Base-by-base conservation (phyloP, 129 eudicot genomes). In the Rutidosis leptorrhynchoides region DNA sequence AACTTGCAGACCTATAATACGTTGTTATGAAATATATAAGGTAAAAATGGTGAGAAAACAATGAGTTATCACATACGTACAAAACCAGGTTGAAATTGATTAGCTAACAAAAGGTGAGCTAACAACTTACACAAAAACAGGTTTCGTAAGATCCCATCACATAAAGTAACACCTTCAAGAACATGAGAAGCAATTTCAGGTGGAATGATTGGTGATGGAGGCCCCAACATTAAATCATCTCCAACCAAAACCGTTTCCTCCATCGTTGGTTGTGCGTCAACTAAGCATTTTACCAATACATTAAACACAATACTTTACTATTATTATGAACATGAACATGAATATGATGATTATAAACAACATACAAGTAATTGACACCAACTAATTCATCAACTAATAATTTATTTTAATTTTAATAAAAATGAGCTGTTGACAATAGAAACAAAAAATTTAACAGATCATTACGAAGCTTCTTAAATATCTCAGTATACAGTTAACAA, bases 181-280 rank as follows among this genome's bases (percentile, higher is more conserved):
- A 93, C 95, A 63, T 93, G 95, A 33, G 96, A 80, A 57, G 99
- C 96, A 43, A 93, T 93, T 73, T 93, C 96, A 22, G 96, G 96
- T 70, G 99, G 99, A 73, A 93, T 86, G 69, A 93, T 1, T 2
- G 99, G 99, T 16, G 99, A 93, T 56, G 99, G 95, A 24, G 95
- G 95, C 16, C 96, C 96, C 70, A 79, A 71, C 99, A 93, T 93
- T 65, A 93, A 74, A 78, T 93, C 96, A 82, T 93, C 99, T 40
- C 96, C 99, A 68, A 93, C 93, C 75, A 93, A 67, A 65, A 93
- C 84, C 45, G 90, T 89, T 75, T 93, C 99, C 93, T 93, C 99
- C 99, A 93, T 86, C 4, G 68, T 75, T 52, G 89, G 89, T 71
- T 88, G 96, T n/a, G 96, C 80, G 65, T 93, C 99, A 21, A 93